Evolutionary conservation across 352 stramenopile species (phyloP).

Genomic region (Pythium dissotocum): DNA sequence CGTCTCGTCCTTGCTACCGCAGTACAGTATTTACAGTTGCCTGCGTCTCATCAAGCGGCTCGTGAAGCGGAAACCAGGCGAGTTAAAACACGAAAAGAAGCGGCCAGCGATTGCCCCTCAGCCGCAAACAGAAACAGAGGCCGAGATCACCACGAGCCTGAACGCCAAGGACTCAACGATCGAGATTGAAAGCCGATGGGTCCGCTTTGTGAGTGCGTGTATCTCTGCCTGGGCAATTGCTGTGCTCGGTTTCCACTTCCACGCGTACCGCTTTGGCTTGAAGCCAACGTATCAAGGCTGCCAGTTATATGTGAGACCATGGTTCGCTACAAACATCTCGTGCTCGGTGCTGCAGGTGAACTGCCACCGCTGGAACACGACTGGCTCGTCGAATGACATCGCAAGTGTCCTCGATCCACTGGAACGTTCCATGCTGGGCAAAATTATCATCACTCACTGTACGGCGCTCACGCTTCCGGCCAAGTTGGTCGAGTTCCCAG

Average conservation of each 20-base stretch:
- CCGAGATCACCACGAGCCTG: background rate
- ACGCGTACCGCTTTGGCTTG: background rate
- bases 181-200: background rate
- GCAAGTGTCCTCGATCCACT: background rate
- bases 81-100: background rate
- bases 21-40: slow-evolving; percentile 5
- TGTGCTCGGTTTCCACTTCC: background rate
- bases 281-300: background rate
- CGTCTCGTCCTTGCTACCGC: slow-evolving; percentile 13
- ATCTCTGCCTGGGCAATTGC: background rate
- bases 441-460: background rate
- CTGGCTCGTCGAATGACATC: background rate
- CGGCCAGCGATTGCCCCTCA: background rate
- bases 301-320: slow-evolving; percentile 9
- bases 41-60: slow-evolving; percentile 1
- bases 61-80: background rate
- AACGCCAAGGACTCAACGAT: background rate
- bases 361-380: background rate
- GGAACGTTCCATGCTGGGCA: background rate
- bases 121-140: background rate
- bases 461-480: no score
- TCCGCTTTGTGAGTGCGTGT: background rate
- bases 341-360: slow-evolving; percentile 9
- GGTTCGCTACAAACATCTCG: background rate
- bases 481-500: no score